Evolutionary conservation across 805 yeast genomes (phyloP).

Genomic region (Kodamaea hsintzibuensis): DNA sequence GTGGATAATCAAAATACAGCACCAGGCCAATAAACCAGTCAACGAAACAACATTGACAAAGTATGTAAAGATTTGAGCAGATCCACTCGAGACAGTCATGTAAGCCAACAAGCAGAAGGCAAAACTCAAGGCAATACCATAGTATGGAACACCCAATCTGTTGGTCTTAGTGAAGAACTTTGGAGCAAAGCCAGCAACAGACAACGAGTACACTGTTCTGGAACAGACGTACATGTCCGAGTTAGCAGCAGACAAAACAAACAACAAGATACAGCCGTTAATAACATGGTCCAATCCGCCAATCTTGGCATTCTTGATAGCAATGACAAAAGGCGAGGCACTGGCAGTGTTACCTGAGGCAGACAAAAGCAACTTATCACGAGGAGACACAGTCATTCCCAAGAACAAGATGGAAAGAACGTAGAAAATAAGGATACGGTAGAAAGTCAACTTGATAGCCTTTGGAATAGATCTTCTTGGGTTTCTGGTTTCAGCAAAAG

Average conservation of each 20-base stretch:
- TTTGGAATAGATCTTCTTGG: slow-evolving; percentile 68
- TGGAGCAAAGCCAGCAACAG: slow-evolving; percentile 77
- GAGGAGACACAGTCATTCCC: slow-evolving; percentile 67
- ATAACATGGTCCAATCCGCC: slow-evolving; percentile 69
- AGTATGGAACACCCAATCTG: slow-evolving; percentile 70
- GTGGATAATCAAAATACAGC: slow-evolving; percentile 67
- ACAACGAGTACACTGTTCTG: slow-evolving; percentile 69
- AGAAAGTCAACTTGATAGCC: slow-evolving; percentile 69
- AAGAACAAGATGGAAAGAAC: slow-evolving; percentile 58
- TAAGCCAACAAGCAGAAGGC: slow-evolving; percentile 64
- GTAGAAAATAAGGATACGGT: slow-evolving; percentile 64
- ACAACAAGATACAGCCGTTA: slow-evolving; percentile 74
- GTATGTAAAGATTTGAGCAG: slow-evolving; percentile 61
- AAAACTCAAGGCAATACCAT: slow-evolving; percentile 52
- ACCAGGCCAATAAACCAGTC: slow-evolving; percentile 75
- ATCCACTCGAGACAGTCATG: slow-evolving; percentile 61
- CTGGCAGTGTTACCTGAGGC: slow-evolving; percentile 60
- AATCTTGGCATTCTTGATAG: slow-evolving; percentile 67
- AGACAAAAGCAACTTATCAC: slow-evolving; percentile 49
- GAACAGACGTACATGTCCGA: slow-evolving; percentile 78
- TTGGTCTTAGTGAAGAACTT: slow-evolving; percentile 60
- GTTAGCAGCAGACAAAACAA: slow-evolving; percentile 80
- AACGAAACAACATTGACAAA: slow-evolving; percentile 78
- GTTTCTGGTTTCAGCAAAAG: slow-evolving; percentile 71
- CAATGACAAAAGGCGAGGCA: slow-evolving; percentile 85